Evolutionary conservation across 768 basidiomycete species (phyloP).

Genomic region (Mycena maculata): DNA sequence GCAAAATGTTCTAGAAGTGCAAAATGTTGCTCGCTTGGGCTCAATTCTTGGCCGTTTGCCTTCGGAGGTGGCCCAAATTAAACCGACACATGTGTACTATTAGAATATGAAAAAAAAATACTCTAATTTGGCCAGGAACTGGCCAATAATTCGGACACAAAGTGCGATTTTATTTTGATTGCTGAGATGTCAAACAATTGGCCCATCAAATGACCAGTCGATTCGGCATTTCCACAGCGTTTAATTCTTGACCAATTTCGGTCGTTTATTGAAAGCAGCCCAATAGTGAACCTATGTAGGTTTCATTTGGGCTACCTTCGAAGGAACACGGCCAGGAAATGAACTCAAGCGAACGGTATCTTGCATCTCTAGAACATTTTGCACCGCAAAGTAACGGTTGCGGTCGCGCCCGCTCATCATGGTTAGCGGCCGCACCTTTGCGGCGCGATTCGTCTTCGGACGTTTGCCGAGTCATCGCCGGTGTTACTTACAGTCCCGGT

Average conservation of each 20-base stretch:
- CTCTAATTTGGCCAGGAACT: background rate
- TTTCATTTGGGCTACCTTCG: background rate
- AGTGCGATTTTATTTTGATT: background rate
- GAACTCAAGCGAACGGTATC: background rate
- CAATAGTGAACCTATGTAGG: background rate
- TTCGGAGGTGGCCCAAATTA: background rate
- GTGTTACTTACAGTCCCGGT: too few relatives aligned
- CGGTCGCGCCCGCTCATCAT: too few relatives aligned
- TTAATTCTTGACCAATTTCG: background rate
- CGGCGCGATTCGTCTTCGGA: too few relatives aligned
- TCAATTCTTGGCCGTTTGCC: background rate
- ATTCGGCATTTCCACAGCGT: background rate
- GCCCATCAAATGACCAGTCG: background rate
- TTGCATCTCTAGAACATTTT: background rate
- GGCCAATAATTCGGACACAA: background rate
- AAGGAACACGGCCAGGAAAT: background rate
- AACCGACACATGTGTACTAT: background rate
- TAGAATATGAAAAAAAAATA: background rate
- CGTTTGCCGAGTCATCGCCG: too few relatives aligned
- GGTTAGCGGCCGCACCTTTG: too few relatives aligned
- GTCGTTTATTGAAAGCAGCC: background rate
- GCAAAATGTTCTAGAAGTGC: too few relatives aligned
- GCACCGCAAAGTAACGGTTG: background rate
- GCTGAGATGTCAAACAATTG: background rate
- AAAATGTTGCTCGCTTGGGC: background rate